Evolutionary conservation across 2,329 filamentous ascomycete genomes (phyloP), one percentile per base, ranked within the genome.

Genomic region (Xylariaceae sp.): DNA sequence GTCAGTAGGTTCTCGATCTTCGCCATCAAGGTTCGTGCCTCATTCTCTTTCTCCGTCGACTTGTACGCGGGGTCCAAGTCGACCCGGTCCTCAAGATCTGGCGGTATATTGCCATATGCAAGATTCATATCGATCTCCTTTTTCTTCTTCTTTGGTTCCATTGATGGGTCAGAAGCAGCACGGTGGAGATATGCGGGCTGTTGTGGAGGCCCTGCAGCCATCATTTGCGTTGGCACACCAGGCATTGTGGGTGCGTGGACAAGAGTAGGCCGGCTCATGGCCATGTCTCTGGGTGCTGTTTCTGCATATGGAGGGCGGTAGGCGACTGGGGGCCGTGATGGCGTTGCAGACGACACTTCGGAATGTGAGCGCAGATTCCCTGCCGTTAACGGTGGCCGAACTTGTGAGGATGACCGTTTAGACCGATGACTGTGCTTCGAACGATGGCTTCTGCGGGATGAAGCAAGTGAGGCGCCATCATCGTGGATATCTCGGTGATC

Each of bases 111-210:
- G 52, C 92, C 92, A 62, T 96, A 97, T 7, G 92, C 92, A 7
- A 97, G 76, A 65, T 96, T 80, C 88, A 95, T 90, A 63, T 96
- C 92, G 59, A 96, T 84, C 48, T 83, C 75, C 58, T 78, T 59
- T 43, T 52, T 17, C 38, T 53, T 42, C 57, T 57, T 51, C 47
- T 48, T 36, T 60, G 33, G 35, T 53, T 55, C 52, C 22, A 60
- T 59, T 17, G 74, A 55, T 1, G 71, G 66, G 17, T 75, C 71
- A 6, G 76, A 76, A 19, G 59, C 53, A 30, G 66, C 62, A 14
- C 69, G 74, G 42, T 68, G 67, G 19, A 62, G 62, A 47, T 45
- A 41, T 27, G 47, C 31, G 19, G 22, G 41, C n/a, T 53, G 49
- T 39, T 35, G 38, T n/a, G 54, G 48, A 17, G n/a, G 44, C 48